These are phyloP conservation scores for Pulveroboletus sp. DNA, from an alignment of 768 basidiomycete species.

Conservation along the genomic window DNA sequence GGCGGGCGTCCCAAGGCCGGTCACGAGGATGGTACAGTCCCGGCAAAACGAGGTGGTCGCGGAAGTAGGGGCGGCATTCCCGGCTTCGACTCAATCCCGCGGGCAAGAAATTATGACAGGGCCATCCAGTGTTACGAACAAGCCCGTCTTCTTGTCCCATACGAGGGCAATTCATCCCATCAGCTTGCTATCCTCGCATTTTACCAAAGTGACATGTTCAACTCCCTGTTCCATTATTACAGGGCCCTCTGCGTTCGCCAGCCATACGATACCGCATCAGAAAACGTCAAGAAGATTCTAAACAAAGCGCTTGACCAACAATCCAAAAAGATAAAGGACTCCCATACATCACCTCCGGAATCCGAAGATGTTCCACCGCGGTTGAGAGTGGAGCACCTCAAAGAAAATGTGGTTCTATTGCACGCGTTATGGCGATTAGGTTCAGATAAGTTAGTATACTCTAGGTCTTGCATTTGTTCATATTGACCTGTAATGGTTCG, in stretches of 20 bases:
- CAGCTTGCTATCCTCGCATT: constrained; percentile 92
- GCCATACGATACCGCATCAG: constrained; percentile 84
- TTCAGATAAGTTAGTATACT: constrained; percentile 51
- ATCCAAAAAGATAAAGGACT: constrained; percentile 43
- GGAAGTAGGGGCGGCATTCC: constrained; percentile 48
- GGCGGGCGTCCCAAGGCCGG: constrained; percentile 64
- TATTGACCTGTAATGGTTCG: constrained; percentile 3
- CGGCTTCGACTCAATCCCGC: constrained; percentile 44
- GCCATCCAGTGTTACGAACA: constrained; percentile 84
- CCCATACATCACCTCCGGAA: constrained; percentile 28
- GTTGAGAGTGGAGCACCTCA: constrained; percentile 60
- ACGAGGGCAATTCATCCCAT: constrained; percentile 93
- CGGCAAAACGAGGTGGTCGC: constrained; percentile 39
- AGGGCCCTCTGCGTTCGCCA: constrained; percentile 84
- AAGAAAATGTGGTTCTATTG: constrained; percentile 70
- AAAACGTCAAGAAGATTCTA: constrained; percentile 78
- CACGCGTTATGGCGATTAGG: constrained; percentile 69
- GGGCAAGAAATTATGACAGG: constrained; percentile 67
- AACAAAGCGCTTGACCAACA: constrained; percentile 63
- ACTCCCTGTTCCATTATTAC: constrained; percentile 82
- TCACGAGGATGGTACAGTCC: constrained; percentile 52
- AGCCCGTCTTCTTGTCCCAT: constrained; percentile 76
- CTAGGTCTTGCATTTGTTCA: not conserved
- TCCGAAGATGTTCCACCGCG: constrained; percentile 43
- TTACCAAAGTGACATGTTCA: constrained; percentile 81